A percentile compares a stretch with the other conserved stretches of the same genome.
Evolutionary conservation across 441 rosid genomes (phyloP).

Genomic region (Arabidopsis hybrid): DNA sequence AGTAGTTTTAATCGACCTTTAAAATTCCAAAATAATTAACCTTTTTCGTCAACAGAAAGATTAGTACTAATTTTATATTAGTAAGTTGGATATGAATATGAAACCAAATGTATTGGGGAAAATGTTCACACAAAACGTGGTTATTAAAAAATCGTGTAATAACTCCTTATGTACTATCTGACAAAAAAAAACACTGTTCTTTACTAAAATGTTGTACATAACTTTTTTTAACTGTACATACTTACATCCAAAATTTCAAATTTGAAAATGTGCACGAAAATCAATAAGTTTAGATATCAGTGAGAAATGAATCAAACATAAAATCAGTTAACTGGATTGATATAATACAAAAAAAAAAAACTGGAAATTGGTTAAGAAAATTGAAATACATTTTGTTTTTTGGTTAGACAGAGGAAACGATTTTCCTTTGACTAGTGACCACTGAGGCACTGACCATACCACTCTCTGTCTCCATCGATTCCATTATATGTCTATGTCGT

Average conservation of each 20-base stretch:
- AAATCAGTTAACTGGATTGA: no score
- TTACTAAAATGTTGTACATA: not conserved
- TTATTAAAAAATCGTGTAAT: not conserved
- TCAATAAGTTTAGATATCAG: not conserved
- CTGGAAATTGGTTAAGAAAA: not conserved
- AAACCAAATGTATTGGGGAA: slow-evolving; percentile 4
- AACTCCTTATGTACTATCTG: slow-evolving; percentile 11
- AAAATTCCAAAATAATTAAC: not conserved
- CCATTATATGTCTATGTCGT: not conserved
- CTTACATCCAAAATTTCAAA: slow-evolving; percentile 7
- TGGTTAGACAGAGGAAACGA: not conserved
- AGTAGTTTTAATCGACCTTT: slow-evolving; percentile 4
- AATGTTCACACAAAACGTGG: slow-evolving; percentile 18
- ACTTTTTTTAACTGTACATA: no score
- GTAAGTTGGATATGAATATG: not conserved
- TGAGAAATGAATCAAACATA: not conserved
- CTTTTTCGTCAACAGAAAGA: not conserved
- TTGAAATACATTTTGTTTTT: no score
- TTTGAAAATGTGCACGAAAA: slow-evolving; percentile 12
- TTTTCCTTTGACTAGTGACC: not conserved
- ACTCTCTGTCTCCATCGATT: not conserved
- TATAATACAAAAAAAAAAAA: no score
- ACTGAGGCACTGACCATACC: not conserved
- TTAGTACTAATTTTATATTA: not conserved
- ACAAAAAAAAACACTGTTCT: slow-evolving; percentile 29